Evolutionary conservation across 371 early-diverging fungal genomes (phyloP).

Genomic region (Capillidium heterosporum): DNA sequence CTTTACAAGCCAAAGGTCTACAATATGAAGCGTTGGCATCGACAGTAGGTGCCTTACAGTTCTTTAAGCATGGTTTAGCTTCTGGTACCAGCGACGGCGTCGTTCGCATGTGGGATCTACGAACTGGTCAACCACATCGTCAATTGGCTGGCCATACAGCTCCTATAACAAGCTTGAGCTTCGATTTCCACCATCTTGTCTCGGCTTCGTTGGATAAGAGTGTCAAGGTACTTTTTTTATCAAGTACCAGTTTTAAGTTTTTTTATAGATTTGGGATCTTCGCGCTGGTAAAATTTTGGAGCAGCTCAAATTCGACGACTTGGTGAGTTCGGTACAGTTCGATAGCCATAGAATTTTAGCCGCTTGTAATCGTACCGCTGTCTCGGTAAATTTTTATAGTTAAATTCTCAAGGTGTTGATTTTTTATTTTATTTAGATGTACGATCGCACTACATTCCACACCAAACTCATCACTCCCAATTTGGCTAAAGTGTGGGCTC

Average conservation of each 20-base stretch:
- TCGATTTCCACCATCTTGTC: slow-evolving; percentile 58
- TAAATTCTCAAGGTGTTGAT: neutral
- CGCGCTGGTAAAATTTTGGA: slow-evolving; percentile 49
- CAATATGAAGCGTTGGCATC: slow-evolving; percentile 23
- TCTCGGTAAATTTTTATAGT: neutral
- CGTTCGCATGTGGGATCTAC: slow-evolving; percentile 68
- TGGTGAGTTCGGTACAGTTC: slow-evolving; percentile 38
- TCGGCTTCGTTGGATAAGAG: slow-evolving; percentile 64
- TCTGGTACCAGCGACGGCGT: slow-evolving; percentile 73
- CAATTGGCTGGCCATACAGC: slow-evolving; percentile 47
- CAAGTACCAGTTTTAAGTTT: neutral
- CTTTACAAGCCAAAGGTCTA: neutral
- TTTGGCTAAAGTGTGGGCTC: neutral
- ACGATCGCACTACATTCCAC: neutral
- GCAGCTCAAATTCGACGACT: slow-evolving; percentile 26
- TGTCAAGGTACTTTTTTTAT: slow-evolving; percentile 29
- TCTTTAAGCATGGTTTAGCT: slow-evolving; percentile 60
- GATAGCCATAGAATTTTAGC: slow-evolving; percentile 26
- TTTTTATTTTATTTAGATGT: neutral
- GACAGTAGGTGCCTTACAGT: slow-evolving; percentile 56
- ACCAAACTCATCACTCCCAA: neutral
- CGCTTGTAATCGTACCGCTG: neutral
- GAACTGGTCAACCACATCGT: slow-evolving; percentile 29
- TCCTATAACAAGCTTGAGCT: slow-evolving; percentile 51
- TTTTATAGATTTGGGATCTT: slow-evolving; percentile 61